Conservation (phyloP, 2,329 filamentous ascomycete genomes). For the Thielaviopsis cerberus region DNA sequence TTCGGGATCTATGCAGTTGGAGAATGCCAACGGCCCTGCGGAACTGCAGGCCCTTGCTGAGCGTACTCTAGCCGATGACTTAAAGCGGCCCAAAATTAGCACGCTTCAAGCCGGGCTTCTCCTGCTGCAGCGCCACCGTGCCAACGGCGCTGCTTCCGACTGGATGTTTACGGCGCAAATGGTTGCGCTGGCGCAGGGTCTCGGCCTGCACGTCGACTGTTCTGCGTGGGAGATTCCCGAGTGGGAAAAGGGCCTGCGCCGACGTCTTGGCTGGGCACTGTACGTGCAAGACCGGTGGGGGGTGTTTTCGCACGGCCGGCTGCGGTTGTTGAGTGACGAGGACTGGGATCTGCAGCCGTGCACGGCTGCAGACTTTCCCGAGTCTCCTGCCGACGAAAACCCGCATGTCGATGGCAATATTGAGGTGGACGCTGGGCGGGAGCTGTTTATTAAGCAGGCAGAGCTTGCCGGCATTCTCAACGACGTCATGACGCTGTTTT, state of each 20-base stretch:
- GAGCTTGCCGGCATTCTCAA: slow-evolving; percentile 25
- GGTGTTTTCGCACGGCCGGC: slow-evolving; percentile 32
- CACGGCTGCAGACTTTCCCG: slow-evolving; percentile 15
- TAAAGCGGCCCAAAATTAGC: slow-evolving; percentile 23
- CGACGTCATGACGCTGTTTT: slow-evolving; percentile 21
- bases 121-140: slow-evolving; percentile 20
- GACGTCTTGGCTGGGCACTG: slow-evolving; percentile 36
- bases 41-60: slow-evolving; percentile 20
- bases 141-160: slow-evolving; percentile 16
- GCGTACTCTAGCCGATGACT: slow-evolving; percentile 19
- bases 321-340: slow-evolving; percentile 28
- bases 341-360: slow-evolving; percentile 30
- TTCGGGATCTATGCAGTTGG: slow-evolving; percentile 13
- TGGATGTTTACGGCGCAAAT: slow-evolving; percentile 24
- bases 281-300: slow-evolving; percentile 42
- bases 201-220: slow-evolving; percentile 34
- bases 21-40: slow-evolving; percentile 21
- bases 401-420: slow-evolving; percentile 17
- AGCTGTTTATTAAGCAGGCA: slow-evolving; percentile 27
- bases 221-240: slow-evolving; percentile 32
- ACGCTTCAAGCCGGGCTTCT: slow-evolving; percentile 27
- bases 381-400: slow-evolving; percentile 16
- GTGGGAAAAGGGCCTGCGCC: slow-evolving; percentile 36
- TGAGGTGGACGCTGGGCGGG: slow-evolving; percentile 21
- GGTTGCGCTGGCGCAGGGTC: slow-evolving; percentile 28